These are phyloP conservation scores for Venturiaceae sp. DNA, from an alignment of 2,329 filamentous ascomycete genomes.

Conservation along the genomic window DNA sequence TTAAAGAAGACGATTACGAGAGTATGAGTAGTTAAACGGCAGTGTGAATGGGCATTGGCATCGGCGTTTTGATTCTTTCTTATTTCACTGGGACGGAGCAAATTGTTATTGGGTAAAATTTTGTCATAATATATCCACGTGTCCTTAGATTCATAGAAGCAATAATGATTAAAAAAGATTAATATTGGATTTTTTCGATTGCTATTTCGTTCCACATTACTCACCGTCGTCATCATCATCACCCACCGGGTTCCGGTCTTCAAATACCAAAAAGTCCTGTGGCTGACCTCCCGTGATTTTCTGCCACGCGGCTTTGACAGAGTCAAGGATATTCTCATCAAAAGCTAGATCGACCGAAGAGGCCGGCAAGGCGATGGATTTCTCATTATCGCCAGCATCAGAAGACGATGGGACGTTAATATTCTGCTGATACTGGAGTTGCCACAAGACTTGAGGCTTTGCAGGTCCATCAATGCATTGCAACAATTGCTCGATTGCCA, in stretches of 20 bases:
- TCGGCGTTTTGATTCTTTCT: too few species aligned
- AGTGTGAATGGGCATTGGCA: too few species aligned
- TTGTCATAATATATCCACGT: neutral
- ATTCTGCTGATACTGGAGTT: conserved; percentile 41
- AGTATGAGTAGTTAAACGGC: too few species aligned
- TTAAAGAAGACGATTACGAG: too few species aligned
- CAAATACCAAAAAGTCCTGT: conserved; percentile 65
- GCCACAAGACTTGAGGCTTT: conserved; percentile 39
- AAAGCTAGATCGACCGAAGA: conserved; percentile 60
- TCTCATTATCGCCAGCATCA: conserved; percentile 17
- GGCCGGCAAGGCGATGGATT: conserved; percentile 47
- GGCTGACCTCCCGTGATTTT: conserved; percentile 45
- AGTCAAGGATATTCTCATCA: conserved; percentile 57
- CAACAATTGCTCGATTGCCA: conserved; percentile 35
- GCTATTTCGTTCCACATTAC: conserved; percentile 5
- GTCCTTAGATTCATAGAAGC: neutral
- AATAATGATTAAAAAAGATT: neutral
- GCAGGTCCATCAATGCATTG: conserved; percentile 22
- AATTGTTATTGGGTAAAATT: too few species aligned
- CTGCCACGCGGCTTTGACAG: conserved; percentile 63
- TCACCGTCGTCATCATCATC: conserved; percentile 54
- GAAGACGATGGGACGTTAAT: conserved; percentile 17
- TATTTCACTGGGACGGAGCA: too few species aligned
- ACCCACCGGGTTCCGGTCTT: conserved; percentile 56
- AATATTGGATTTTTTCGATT: neutral